These are phyloP conservation scores for Podospora pseudocomata DNA, from an alignment of 495 filamentous ascomycete genomes.

Conservation along the genomic window DNA sequence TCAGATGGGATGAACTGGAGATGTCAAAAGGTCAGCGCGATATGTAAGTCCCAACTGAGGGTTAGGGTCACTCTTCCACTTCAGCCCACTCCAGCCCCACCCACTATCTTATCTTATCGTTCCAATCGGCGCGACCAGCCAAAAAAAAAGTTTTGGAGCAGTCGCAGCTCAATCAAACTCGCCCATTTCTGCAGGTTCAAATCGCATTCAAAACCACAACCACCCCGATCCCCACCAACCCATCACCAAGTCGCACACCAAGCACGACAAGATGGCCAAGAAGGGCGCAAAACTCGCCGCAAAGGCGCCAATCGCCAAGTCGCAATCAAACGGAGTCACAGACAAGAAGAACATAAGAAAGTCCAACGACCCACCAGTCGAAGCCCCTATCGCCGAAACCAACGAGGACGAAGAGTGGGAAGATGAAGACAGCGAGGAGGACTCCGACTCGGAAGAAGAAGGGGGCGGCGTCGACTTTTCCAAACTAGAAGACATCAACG, in stretches of 20 bases:
- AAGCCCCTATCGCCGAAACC: background rate
- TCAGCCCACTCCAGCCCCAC: background rate
- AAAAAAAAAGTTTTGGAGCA: slow-evolving; percentile 5
- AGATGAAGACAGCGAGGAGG: slow-evolving; percentile 1
- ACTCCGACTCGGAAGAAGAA: slow-evolving; percentile 23
- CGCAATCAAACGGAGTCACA: background rate
- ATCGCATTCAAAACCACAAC: background rate
- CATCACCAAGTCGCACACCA: background rate
- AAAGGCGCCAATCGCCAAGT: background rate
- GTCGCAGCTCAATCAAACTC: background rate
- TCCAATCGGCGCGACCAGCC: background rate
- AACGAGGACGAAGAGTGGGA: background rate
- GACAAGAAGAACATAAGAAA: slow-evolving; percentile 2
- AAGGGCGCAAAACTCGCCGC: slow-evolving; percentile 1
- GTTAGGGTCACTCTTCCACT: background rate
- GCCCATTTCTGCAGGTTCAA: background rate
- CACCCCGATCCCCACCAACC: slow-evolving; percentile 1
- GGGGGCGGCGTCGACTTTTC: slow-evolving; percentile 30
- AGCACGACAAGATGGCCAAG: slow-evolving; percentile 4
- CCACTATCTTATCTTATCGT: slow-evolving; percentile 4
- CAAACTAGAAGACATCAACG: slow-evolving; percentile 36
- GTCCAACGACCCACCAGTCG: background rate
- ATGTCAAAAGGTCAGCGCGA: background rate
- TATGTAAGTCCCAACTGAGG: background rate
- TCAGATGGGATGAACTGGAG: background rate